A percentile compares a stretch with the other conserved stretches of the same genome.
These are phyloP conservation scores for Diaporthe sp. DNA, from an alignment of 2,329 filamentous ascomycete species.

Conservation along the genomic window DNA sequence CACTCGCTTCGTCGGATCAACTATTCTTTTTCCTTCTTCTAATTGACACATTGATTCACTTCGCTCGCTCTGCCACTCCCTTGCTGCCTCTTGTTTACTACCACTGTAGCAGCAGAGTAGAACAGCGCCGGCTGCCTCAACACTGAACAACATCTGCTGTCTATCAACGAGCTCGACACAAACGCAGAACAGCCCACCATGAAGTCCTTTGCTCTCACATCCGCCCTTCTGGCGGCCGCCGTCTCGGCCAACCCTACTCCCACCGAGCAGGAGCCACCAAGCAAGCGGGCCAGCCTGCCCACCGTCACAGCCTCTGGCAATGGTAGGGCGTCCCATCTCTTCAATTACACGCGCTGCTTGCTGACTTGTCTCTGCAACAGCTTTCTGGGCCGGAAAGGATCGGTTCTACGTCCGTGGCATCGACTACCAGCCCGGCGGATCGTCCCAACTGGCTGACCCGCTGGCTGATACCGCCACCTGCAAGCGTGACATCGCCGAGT, in stretches of 20 bases:
- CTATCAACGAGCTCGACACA: background rate
- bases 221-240: constrained; percentile 62
- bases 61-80: constrained; percentile 25
- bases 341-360: background rate
- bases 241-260: constrained; percentile 65
- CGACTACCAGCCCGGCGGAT: constrained; percentile 74
- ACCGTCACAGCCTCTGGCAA: constrained; percentile 69
- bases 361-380: constrained; percentile 48
- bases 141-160: background rate
- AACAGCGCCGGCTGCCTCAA: background rate
- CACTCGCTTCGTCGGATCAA: constrained; percentile 41
- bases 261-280: constrained; percentile 61
- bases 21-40: constrained; percentile 29
- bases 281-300: constrained; percentile 64
- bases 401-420: constrained; percentile 73
- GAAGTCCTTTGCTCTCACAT: constrained; percentile 62
- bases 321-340: constrained; percentile 55
- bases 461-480: constrained; percentile 79
- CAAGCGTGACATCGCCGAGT: constrained; percentile 83
- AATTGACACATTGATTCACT: constrained; percentile 32
- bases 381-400: constrained; percentile 66
- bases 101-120: background rate
- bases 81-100: constrained; percentile 11
- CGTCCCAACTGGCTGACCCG: constrained; percentile 74
- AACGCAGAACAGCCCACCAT: constrained; percentile 53